A percentile compares a stretch with the other conserved stretches of the same genome.
These are phyloP conservation scores for Naganishia kalamii DNA, from an alignment of 768 basidiomycete species.

Conservation along the genomic window DNA sequence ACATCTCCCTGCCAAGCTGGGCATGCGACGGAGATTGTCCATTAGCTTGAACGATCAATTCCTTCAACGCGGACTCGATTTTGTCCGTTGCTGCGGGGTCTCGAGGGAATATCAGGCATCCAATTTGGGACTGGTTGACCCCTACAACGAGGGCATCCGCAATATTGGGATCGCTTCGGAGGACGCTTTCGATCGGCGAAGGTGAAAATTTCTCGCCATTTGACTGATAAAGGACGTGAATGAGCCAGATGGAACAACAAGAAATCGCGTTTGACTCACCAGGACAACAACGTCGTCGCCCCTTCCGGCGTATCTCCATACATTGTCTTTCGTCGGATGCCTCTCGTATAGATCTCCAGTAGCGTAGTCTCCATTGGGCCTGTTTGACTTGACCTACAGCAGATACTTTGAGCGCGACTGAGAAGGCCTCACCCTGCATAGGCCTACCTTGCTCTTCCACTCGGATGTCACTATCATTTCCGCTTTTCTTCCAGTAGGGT, in stretches of 20 bases:
- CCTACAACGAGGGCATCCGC: conserved; percentile 56
- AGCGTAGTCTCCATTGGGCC: conserved; percentile 54
- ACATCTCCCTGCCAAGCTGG: conserved; percentile 39
- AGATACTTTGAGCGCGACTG: background rate
- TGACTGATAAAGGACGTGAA: conserved; percentile 28
- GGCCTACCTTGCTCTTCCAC: conserved; percentile 52
- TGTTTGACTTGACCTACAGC: conserved; percentile 48
- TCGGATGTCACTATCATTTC: conserved; percentile 54
- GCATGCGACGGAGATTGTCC: conserved; percentile 38
- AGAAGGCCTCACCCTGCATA: background rate
- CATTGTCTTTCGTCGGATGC: conserved; percentile 48
- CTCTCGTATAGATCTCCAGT: conserved; percentile 55
- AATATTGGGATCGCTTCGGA: conserved; percentile 51
- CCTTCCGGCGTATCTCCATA: conserved; percentile 53
- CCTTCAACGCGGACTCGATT: background rate
- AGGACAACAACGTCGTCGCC: conserved; percentile 55
- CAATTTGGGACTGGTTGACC: conserved; percentile 51
- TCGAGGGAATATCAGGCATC: conserved; percentile 51
- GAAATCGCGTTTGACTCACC: conserved; percentile 21
- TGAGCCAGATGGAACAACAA: background rate
- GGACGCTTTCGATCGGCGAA: conserved; percentile 53
- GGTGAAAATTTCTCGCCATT: conserved; percentile 57
- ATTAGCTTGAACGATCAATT: conserved; percentile 29
- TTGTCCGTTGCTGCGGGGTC: background rate
- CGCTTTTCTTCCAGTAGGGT: conserved; percentile 34